Base-by-base conservation (phyloP, 352 stramenopile species). In the Phytophthora fragariaefolia region DNA sequence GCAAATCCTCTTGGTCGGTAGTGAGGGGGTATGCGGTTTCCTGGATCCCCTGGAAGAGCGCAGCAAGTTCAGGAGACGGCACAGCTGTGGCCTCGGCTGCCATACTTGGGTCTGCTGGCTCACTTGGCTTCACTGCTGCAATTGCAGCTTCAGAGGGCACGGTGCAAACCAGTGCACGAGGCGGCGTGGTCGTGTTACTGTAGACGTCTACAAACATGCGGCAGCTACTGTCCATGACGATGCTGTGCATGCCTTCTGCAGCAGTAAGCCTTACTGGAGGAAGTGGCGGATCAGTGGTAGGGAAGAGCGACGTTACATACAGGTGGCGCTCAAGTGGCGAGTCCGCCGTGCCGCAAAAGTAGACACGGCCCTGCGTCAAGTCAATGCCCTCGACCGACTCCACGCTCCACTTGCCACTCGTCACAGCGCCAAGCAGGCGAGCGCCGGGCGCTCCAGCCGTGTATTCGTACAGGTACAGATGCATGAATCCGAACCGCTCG, bases 391-490 rank as follows among this genome's bases (percentile, higher is more conserved):
- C 86, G 49, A 96, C 87, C 38, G 87, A 93, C 60, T 95, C 89
- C 28, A 95, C 85, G 64, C 76, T 85, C 82, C 85, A 93, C 9
- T 80, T 58, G 26, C 87, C 88, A 27, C 71, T 76, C 34, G 87
- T 96, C 23, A 96, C 70, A 32, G 85, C 66, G 1, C 80, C 83
- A 26, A 96, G 52, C 7, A 88, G 61, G 30, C 82, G 71, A 7
- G 82, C 74, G 26, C 52, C 69, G 1, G 58, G 50, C 3, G 74
- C 71, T 22, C 72, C 62, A 27, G 80, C 59, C 32, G 67, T 73
- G 64, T 90, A 98, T 58, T 96, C 96, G 74, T 99, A 99, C 54
- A 99, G 73, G 77, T 99, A 99, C 46, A 99, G 71, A 59, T 99
- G 96, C 81, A 93, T 96, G 68, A 90, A 98, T n/a, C 96, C 96